These are phyloP conservation scores for Delphinella strobiligena DNA, from an alignment of 2,329 filamentous ascomycete species.

Conservation along the genomic window DNA sequence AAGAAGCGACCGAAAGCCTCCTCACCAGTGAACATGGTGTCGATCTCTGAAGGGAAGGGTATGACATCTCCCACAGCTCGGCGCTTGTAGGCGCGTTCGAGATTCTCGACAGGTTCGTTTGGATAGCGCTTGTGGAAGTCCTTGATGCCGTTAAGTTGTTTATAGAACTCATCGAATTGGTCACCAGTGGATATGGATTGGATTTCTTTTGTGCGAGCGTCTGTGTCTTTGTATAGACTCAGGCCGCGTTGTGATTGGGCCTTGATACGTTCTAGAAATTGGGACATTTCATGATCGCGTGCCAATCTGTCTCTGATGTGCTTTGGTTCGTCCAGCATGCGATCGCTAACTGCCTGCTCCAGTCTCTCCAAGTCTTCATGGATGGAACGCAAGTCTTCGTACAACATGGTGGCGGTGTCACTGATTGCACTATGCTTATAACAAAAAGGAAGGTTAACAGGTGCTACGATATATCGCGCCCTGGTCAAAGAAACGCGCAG, in stretches of 20 bases:
- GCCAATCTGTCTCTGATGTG: constrained; percentile 81
- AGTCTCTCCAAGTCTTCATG: constrained; percentile 95
- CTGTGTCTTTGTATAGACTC: constrained; percentile 71
- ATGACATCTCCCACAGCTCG: constrained; percentile 49
- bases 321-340: constrained; percentile 76
- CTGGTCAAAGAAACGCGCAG: too few species aligned
- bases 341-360: constrained; percentile 86
- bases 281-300: constrained; percentile 81
- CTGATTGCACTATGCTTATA: too few species aligned
- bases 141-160: constrained; percentile 67
- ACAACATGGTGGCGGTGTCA: constrained; percentile 44
- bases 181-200: constrained; percentile 76
- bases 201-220: constrained; percentile 63
- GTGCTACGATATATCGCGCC: too few species aligned
- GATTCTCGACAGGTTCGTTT: constrained; percentile 88
- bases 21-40: constrained; percentile 90
- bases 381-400: constrained; percentile 87
- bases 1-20: constrained; percentile 89
- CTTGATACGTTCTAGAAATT: constrained; percentile 79
- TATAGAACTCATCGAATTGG: constrained; percentile 83
- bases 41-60: constrained; percentile 55
- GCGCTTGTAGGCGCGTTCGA: constrained; percentile 81
- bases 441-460: too few species aligned
- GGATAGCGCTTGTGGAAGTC: constrained; percentile 84
- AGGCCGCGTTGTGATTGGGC: constrained; percentile 70